phyloP scores from a whole-genome alignment of 1,284 basidiomycete species.

The Apiotrichum veenhuisii region DNA sequence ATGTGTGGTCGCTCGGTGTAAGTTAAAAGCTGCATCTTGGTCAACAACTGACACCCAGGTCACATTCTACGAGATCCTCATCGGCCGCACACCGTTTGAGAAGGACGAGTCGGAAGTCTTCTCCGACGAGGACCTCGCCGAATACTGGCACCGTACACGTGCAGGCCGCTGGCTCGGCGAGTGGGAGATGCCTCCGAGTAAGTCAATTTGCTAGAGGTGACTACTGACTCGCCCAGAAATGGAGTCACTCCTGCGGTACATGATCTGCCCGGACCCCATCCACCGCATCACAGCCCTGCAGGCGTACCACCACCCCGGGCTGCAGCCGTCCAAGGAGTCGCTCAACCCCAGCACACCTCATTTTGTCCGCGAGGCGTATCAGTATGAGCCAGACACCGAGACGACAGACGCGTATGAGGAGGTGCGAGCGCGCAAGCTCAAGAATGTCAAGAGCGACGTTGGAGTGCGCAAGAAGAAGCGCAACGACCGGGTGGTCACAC shows the following conservation, averaged over 20 bases:
- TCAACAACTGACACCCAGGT: slow-evolving; percentile 47
- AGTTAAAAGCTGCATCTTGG: slow-evolving; percentile 14
- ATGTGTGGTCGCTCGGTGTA: slow-evolving; percentile 84
- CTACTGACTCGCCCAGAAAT: slow-evolving; percentile 26
- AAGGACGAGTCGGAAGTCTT: slow-evolving; percentile 72
- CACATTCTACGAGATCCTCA: slow-evolving; percentile 86
- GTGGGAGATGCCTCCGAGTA: slow-evolving; percentile 65
- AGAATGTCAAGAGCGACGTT: slow-evolving; percentile 18
- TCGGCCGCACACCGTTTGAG: slow-evolving; percentile 89
- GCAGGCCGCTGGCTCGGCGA: slow-evolving; percentile 75
- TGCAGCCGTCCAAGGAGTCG: slow-evolving; percentile 22
- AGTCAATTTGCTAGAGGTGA: slow-evolving; percentile 8
- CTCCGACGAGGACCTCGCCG: slow-evolving; percentile 70
- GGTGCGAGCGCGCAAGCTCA: slow-evolving; percentile 7
- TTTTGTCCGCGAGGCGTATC: slow-evolving; percentile 40
- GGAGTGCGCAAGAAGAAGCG: slow-evolving; percentile 21
- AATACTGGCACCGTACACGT: slow-evolving; percentile 75
- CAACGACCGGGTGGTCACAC: not conserved
- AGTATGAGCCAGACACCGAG: slow-evolving; percentile 5
- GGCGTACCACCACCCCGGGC: slow-evolving; percentile 40
- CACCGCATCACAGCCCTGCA: slow-evolving; percentile 39
- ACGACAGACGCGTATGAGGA: not conserved
- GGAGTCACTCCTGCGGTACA: slow-evolving; percentile 36
- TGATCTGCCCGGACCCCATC: slow-evolving; percentile 43
- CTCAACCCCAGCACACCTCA: slow-evolving; percentile 40